Evolutionary conservation across 192 early-diverging fungal species (phyloP).

Genomic region (Nowakowskiella sp.): DNA sequence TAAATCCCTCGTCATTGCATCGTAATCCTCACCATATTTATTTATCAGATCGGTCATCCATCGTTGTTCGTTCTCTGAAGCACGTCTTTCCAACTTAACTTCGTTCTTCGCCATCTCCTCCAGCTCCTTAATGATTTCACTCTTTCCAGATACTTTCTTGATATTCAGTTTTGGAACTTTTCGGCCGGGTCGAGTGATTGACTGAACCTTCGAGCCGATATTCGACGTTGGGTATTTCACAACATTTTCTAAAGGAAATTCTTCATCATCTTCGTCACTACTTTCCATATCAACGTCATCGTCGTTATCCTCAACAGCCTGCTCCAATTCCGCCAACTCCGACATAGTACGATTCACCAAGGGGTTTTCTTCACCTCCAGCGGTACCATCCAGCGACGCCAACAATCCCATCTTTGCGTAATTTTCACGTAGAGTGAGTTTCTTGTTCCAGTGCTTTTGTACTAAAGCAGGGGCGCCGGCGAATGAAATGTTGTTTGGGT

Average conservation of each 20-base stretch:
- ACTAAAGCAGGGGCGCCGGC: constrained; percentile 29
- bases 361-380: constrained; percentile 32
- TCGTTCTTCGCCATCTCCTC: constrained; percentile 11
- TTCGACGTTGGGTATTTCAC: not conserved
- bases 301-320: constrained; percentile 9
- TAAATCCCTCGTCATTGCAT: constrained; percentile 38
- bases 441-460: constrained; percentile 43
- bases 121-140: constrained; percentile 7
- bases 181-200: not conserved
- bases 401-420: constrained; percentile 42
- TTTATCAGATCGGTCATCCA: constrained; percentile 23
- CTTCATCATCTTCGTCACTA: constrained; percentile 18
- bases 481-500: constrained; percentile 35
- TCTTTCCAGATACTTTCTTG: constrained; percentile 1
- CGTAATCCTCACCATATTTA: constrained; percentile 38
- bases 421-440: constrained; percentile 44
- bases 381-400: constrained; percentile 34
- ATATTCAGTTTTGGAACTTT: constrained; percentile 6
- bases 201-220: constrained; percentile 15
- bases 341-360: not conserved
- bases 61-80: constrained; percentile 30
- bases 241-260: not conserved
- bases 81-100: constrained; percentile 3
- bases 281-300: constrained; percentile 16
- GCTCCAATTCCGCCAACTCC: constrained; percentile 4